Conservation (phyloP, 176 grass and related monocot species). For the Typha latifolia region DNA sequence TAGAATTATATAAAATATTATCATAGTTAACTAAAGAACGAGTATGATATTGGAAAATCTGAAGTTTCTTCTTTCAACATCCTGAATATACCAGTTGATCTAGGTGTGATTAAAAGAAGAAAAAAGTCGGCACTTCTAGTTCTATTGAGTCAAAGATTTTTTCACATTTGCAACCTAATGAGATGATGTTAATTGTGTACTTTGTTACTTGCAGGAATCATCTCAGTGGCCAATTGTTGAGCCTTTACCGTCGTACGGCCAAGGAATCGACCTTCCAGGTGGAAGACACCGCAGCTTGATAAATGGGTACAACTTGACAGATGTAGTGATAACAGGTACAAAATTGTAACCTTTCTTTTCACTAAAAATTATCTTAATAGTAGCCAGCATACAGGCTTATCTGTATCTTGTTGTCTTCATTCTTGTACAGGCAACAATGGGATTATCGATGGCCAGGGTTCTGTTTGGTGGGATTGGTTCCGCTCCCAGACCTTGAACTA, state of each 20-base stretch:
- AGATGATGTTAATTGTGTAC: not conserved
- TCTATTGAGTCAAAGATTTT: not conserved
- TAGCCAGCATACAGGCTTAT: too few relatives aligned
- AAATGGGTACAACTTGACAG: constrained; percentile 67
- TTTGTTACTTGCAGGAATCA: constrained; percentile 44
- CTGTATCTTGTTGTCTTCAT: not conserved
- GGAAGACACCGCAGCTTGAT: constrained; percentile 63
- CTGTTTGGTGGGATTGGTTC: constrained; percentile 80
- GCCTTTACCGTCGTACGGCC: constrained; percentile 87
- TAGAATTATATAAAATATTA: too few relatives aligned
- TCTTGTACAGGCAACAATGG: constrained; percentile 52
- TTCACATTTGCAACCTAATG: constrained; percentile 4
- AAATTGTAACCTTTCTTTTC: not conserved
- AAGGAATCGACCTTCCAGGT: constrained; percentile 71
- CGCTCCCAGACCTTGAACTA: constrained; percentile 46
- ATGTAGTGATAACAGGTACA: constrained; percentile 78
- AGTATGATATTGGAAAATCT: too few relatives aligned
- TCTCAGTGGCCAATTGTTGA: constrained; percentile 70
- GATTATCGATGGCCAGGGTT: constrained; percentile 77
- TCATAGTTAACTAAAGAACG: too few relatives aligned
- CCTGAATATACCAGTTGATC: too few relatives aligned
- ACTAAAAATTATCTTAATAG: too few relatives aligned
- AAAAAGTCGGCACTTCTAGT: not conserved
- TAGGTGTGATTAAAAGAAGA: not conserved
- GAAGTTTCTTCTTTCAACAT: too few relatives aligned